Conservation (phyloP, 192 early-diverging fungal genomes). For the Diversispora epigaea region DNA sequence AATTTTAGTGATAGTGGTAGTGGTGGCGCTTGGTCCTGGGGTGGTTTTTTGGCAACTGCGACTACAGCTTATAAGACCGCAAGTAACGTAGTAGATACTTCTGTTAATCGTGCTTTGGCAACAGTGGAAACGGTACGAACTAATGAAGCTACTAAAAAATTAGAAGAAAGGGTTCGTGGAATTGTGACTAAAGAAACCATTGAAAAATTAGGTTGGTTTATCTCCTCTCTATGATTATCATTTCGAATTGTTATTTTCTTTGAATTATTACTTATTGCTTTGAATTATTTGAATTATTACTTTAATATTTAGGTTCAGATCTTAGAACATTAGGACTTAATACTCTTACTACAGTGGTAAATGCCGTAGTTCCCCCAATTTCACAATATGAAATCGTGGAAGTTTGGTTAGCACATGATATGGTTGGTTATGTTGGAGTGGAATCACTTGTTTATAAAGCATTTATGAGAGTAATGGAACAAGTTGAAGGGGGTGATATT, state of each 20-base stretch:
- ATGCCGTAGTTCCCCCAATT: constrained; percentile 60
- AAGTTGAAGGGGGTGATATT: constrained; percentile 60
- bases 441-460: constrained; percentile 55
- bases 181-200: constrained; percentile 60
- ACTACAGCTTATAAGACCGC: constrained; percentile 59
- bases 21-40: constrained; percentile 45
- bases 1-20: not conserved
- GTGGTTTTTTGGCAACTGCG: constrained; percentile 52
- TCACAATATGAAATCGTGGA: constrained; percentile 62
- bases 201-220: constrained; percentile 56
- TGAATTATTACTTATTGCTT: not conserved
- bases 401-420: constrained; percentile 57
- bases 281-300: not conserved
- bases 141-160: constrained; percentile 43
- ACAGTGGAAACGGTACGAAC: constrained; percentile 44
- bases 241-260: not conserved
- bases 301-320: constrained; percentile 43
- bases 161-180: constrained; percentile 55
- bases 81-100: constrained; percentile 49
- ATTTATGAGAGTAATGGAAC: constrained; percentile 59
- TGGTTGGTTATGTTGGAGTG: constrained; percentile 56
- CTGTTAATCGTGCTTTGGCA: constrained; percentile 44
- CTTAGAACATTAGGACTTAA: constrained; percentile 48
- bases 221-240: not conserved
- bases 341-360: constrained; percentile 50